Evolutionary conservation across 805 yeast genomes (phyloP).

Genomic region (Hyphopichia homilentoma): DNA sequence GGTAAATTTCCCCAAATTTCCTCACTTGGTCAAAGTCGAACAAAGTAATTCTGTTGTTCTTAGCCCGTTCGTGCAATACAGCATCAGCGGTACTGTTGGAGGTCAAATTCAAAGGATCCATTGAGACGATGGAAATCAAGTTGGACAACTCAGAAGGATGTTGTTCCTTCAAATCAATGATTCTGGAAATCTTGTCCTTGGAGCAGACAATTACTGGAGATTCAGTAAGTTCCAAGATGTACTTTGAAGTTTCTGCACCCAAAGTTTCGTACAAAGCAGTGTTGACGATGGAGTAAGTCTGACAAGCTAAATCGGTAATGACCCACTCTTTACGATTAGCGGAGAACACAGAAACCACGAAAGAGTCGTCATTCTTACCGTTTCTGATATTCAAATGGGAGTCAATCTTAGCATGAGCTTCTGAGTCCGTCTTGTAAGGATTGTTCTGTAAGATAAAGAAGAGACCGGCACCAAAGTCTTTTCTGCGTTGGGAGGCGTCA

Average conservation of each 20-base stretch:
- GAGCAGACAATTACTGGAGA: slow-evolving; percentile 42
- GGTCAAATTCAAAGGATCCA: slow-evolving; percentile 18
- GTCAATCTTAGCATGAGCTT: slow-evolving; percentile 21
- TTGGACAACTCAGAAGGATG: slow-evolving; percentile 12
- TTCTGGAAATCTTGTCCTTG: slow-evolving; percentile 12
- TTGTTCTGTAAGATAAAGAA: slow-evolving; percentile 29
- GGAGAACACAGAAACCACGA: slow-evolving; percentile 54
- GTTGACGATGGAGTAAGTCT: slow-evolving; percentile 39
- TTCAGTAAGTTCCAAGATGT: slow-evolving; percentile 58
- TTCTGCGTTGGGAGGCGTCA: slow-evolving; percentile 19
- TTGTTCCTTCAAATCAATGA: slow-evolving; percentile 11
- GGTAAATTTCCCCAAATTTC: slow-evolving; percentile 29
- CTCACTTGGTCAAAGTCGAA: slow-evolving; percentile 30
- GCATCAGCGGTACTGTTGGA: slow-evolving; percentile 4
- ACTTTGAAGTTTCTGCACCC: slow-evolving; percentile 56
- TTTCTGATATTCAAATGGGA: slow-evolving; percentile 5
- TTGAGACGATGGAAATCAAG: slow-evolving; percentile 19
- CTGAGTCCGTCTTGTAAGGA: slow-evolving; percentile 24
- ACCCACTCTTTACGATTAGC: slow-evolving; percentile 67
- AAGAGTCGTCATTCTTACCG: slow-evolving; percentile 24
- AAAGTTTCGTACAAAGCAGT: slow-evolving; percentile 33
- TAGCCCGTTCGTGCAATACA: slow-evolving; percentile 10
- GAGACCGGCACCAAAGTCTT: slow-evolving; percentile 36
- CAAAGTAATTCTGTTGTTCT: slow-evolving; percentile 15
- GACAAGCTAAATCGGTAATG: slow-evolving; percentile 64